Evolutionary conservation across 495 filamentous ascomycete genomes (phyloP).

Genomic region (Penicillium arizonense): DNA sequence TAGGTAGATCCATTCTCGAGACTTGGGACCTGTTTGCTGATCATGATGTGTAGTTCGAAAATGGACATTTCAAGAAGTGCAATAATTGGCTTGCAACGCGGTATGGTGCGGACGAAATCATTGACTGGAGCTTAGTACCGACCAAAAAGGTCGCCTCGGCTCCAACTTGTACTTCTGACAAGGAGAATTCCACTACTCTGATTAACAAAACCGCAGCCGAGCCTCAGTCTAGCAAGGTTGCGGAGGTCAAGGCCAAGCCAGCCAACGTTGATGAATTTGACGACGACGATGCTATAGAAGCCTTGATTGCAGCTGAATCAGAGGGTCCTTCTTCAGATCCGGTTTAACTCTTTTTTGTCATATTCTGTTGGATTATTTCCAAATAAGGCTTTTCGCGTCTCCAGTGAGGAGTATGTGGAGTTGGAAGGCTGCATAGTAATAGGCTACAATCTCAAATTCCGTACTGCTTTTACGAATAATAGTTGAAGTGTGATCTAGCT

Average conservation of each 20-base stretch:
- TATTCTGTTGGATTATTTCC: too few species aligned
- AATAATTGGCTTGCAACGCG: constrained; percentile 82
- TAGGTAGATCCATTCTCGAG: constrained; percentile 22
- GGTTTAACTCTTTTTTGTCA: background rate
- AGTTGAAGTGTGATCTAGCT: too few species aligned
- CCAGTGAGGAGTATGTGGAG: too few species aligned
- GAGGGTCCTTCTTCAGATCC: background rate
- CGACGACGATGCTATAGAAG: constrained; percentile 42
- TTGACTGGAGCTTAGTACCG: constrained; percentile 79
- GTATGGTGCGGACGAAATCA: constrained; percentile 75
- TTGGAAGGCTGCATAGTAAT: too few species aligned
- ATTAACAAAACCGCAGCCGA: constrained; percentile 6
- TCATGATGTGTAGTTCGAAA: constrained; percentile 59
- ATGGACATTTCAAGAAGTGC: constrained; percentile 81
- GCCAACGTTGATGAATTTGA: constrained; percentile 35
- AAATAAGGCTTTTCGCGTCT: too few species aligned
- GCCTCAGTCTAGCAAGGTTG: constrained; percentile 7
- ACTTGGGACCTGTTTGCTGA: constrained; percentile 22
- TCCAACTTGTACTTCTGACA: constrained; percentile 11
- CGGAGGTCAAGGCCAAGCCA: background rate
- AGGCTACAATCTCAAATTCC: too few species aligned
- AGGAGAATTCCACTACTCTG: constrained; percentile 16
- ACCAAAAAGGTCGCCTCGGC: constrained; percentile 15
- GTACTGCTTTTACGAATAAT: too few species aligned
- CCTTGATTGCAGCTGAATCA: constrained; percentile 32